Percentiles rank a stretch among this genome's conserved stretches.
These are phyloP conservation scores for Penicillium polonicum DNA, from an alignment of 2,329 filamentous ascomycete genomes.

Conservation along the genomic window DNA sequence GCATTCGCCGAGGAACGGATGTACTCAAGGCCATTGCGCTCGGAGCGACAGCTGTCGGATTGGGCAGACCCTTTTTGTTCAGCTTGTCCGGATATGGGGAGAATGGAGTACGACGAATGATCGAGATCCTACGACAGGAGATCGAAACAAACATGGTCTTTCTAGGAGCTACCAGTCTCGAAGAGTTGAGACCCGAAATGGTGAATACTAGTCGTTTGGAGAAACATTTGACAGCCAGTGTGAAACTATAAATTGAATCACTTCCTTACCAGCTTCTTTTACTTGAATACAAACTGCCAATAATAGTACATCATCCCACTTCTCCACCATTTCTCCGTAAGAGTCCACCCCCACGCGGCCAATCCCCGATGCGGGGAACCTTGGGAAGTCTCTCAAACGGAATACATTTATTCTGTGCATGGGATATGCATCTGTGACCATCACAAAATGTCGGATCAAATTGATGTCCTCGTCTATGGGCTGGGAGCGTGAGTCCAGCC, in stretches of 20 bases:
- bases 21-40: constrained; percentile 66
- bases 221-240: constrained; percentile 30
- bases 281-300: background rate
- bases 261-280: too few species aligned
- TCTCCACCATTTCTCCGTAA: background rate
- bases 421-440: background rate
- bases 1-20: constrained; percentile 64
- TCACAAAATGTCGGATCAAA: constrained; percentile 28
- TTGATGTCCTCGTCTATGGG: constrained; percentile 53
- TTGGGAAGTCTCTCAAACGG: background rate
- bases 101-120: constrained; percentile 52
- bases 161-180: constrained; percentile 29
- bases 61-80: constrained; percentile 62
- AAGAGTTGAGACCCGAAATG: constrained; percentile 31
- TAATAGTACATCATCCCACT: background rate
- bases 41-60: constrained; percentile 62
- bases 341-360: constrained; percentile 5
- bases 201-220: constrained; percentile 35
- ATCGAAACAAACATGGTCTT: constrained; percentile 39
- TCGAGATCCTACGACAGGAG: constrained; percentile 35
- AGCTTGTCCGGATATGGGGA: constrained; percentile 59
- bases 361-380: constrained; percentile 4
- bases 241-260: constrained; percentile 27
- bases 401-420: background rate
- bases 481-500: constrained; percentile 53